Percentiles rank a stretch among this genome's conserved stretches.
phyloP scores from a whole-genome alignment of 164 flowering plant genomes.

The Dillenia turbinata region DNA sequence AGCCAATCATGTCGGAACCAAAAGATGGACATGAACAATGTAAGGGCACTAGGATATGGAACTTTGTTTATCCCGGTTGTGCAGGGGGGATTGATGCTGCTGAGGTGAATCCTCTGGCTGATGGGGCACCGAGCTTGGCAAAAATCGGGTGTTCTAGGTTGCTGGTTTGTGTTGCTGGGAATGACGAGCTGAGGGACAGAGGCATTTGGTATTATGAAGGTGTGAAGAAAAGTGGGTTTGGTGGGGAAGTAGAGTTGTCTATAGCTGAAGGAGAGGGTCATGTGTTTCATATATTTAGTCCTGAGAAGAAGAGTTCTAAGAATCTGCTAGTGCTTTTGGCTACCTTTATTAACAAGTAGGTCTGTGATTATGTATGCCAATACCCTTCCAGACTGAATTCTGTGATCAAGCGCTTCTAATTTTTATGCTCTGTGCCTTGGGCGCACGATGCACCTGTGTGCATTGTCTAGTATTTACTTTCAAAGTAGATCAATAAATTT shows the following conservation, averaged over 20 bases:
- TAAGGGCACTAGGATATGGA: slow-evolving; percentile 17
- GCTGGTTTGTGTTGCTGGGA: slow-evolving; percentile 35
- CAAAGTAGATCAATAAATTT: no score
- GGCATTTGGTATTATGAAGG: slow-evolving; percentile 23
- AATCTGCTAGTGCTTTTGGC: slow-evolving; percentile 26
- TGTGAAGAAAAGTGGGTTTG: slow-evolving; percentile 36
- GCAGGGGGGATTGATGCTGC: slow-evolving; percentile 30
- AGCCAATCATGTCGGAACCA: slow-evolving; percentile 18
- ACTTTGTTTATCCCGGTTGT: slow-evolving; percentile 19
- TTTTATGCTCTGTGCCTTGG: no score
- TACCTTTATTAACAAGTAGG: slow-evolving; percentile 15
- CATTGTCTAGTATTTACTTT: no score
- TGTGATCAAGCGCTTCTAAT: no score
- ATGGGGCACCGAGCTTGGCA: slow-evolving; percentile 30
- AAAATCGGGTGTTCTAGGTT: slow-evolving; percentile 30
- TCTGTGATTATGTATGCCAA: neutral
- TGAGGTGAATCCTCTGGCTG: slow-evolving; percentile 30
- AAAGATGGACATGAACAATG: neutral
- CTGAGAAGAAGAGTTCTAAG: slow-evolving; percentile 25
- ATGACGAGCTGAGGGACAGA: slow-evolving; percentile 31
- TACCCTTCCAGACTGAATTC: no score
- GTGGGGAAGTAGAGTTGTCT: slow-evolving; percentile 38
- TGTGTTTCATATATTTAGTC: slow-evolving; percentile 31
- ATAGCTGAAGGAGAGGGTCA: slow-evolving; percentile 42
- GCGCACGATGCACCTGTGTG: no score